Evolutionary conservation across 192 early-diverging fungal genomes (phyloP).

Genomic region (Gryganskiella cystojenkinii): DNA sequence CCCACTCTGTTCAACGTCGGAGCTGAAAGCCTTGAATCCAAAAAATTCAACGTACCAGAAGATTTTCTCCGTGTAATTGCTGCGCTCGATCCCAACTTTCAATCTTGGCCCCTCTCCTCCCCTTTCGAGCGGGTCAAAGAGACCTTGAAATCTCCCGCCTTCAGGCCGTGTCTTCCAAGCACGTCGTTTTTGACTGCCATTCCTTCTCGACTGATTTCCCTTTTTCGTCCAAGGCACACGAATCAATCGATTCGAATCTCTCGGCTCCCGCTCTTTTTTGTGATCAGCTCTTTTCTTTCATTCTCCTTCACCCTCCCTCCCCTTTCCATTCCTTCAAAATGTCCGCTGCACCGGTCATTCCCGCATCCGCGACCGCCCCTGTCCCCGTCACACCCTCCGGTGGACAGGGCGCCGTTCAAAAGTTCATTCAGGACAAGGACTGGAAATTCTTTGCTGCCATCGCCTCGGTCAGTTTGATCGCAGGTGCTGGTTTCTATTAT

Average conservation of each 20-base stretch:
- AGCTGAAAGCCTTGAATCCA: too few species aligned
- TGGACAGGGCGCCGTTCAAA: conserved; percentile 51
- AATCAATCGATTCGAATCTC: background rate
- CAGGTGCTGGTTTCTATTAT: conserved; percentile 75
- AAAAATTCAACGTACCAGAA: too few species aligned
- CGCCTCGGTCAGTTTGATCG: conserved; percentile 65
- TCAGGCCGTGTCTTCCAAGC: too few species aligned
- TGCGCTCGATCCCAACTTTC: too few species aligned
- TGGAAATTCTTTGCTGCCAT: conserved; percentile 80
- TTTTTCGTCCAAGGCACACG: too few species aligned
- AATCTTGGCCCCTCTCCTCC: too few species aligned
- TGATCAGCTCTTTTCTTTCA: conserved; percentile 8
- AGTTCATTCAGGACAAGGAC: conserved; percentile 66
- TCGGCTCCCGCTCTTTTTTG: background rate
- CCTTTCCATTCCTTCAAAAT: conserved; percentile 1
- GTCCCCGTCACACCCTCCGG: conserved; percentile 31
- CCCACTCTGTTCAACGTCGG: too few species aligned
- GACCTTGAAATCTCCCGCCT: too few species aligned
- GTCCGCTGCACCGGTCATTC: conserved; percentile 29
- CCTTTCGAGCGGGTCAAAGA: too few species aligned
- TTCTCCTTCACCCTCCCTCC: background rate
- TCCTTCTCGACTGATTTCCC: too few species aligned
- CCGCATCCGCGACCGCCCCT: conserved; percentile 38
- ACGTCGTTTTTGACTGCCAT: too few species aligned
- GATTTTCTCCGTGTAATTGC: too few species aligned